Conservation (phyloP, 768 basidiomycete species). For the Boletus bicolor region DNA sequence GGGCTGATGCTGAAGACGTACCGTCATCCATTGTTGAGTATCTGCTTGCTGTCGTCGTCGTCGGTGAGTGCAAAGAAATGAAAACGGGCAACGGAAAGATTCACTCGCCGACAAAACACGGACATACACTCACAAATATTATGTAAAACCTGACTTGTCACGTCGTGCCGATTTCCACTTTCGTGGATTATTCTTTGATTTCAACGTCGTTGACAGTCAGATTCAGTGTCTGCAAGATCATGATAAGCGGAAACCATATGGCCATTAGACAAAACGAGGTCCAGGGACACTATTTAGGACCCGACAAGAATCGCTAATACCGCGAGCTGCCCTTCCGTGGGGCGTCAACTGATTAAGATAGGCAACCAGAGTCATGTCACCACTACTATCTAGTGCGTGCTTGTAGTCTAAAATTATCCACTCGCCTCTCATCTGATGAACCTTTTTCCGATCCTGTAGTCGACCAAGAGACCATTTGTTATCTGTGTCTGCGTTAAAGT, state of each 20-base stretch:
- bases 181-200: too few species aligned
- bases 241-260: not conserved
- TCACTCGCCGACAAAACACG: conserved; percentile 14
- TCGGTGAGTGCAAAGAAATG: not conserved
- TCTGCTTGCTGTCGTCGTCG: conserved; percentile 24
- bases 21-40: conserved; percentile 59
- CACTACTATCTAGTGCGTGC: not conserved
- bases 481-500: not conserved
- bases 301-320: not conserved
- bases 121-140: conserved; percentile 11
- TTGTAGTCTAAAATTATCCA: not conserved
- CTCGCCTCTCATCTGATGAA: not conserved
- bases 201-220: not conserved
- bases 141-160: too few species aligned
- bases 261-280: not conserved
- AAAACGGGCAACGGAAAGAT: not conserved
- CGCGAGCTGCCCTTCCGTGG: not conserved
- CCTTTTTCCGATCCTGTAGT: not conserved
- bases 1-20: conserved; percentile 80
- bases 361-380: not conserved
- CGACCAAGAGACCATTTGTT: not conserved
- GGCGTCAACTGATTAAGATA: too few species aligned
- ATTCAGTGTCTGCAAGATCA: not conserved
- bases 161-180: too few species aligned
- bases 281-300: not conserved